Evolutionary conservation across 164 flowering plant genomes (phyloP), one percentile per base, ranked within the genome.

Genomic region (Tinospora cordifolia): DNA sequence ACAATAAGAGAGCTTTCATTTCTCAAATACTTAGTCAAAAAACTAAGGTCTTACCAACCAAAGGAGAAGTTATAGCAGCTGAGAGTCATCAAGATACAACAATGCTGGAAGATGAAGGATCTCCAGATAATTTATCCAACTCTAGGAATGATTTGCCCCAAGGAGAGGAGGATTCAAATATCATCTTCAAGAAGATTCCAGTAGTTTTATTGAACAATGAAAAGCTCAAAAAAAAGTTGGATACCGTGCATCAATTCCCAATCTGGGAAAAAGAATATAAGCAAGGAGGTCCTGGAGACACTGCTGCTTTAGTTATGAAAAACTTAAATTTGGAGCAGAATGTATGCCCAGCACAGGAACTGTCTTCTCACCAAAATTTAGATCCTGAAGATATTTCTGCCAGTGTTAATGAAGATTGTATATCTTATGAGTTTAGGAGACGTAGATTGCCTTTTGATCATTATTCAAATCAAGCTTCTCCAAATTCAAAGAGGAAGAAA

Each of bases 401-500:
- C 0, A 64, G 51, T 65, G 68, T 71, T 54, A 58, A 26, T 34
- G 65, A 67, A 9, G 71, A 67, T 69, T 40, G 41, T 17, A 8
- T 58, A 8, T 68, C 70, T 69, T 57, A 49, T 49, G 44, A 19
- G 25, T 36, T 22, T 27, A 59, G 14, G 36, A 76, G 49, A 60
- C 67, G 26, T 1, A 44, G 21, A 69, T 59, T 63, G 70, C 30
- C 46, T 36, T 38, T 54, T 10, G 68, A 44, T 17, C 70, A 9
- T 5, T 8, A 44, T n/a, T 41, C 75, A 25, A 71, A 63, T 44
- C 26, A 46, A 0, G 10, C 27, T 51, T 47, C 19, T 14, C 75
- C 70, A 47, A 11, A 25, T 66, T 30, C n/a, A 6, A 72, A 74
- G 71, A 60, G 76, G 51, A 66, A 54, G 34, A 75, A 60, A 62